These are phyloP conservation scores for Coniochaeta ligniaria DNA, from an alignment of 2,329 filamentous ascomycete species.

Conservation along the genomic window DNA sequence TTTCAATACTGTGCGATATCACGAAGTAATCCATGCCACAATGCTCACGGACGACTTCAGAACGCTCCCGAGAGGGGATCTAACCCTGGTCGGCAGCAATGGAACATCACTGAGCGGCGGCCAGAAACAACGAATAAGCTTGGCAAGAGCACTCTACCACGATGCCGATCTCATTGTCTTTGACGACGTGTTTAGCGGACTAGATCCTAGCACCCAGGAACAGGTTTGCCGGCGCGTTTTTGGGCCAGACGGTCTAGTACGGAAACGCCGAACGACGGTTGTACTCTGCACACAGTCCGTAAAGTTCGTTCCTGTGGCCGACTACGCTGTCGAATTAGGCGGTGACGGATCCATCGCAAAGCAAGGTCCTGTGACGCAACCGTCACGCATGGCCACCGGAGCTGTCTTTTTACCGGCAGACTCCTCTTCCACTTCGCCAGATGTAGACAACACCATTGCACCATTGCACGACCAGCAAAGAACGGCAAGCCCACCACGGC, in stretches of 20 bases:
- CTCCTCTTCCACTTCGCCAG: background rate
- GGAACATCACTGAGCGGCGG: slow-evolving; percentile 35
- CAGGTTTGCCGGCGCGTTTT: slow-evolving; percentile 23
- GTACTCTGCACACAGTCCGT: slow-evolving; percentile 28
- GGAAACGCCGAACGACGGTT: slow-evolving; percentile 22
- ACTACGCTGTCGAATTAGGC: background rate
- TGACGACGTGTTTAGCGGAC: slow-evolving; percentile 6
- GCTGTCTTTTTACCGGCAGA: background rate
- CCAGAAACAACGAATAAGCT: slow-evolving; percentile 24
- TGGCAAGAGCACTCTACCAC: slow-evolving; percentile 8
- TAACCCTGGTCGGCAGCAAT: slow-evolving; percentile 30
- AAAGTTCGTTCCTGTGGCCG: slow-evolving; percentile 4
- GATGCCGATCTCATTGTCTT: slow-evolving; percentile 1
- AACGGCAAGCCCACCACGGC: background rate
- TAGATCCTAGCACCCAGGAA: slow-evolving; percentile 17
- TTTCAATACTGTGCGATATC: slow-evolving; percentile 24
- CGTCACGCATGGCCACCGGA: background rate
- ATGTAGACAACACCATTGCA: background rate
- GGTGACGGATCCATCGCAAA: background rate
- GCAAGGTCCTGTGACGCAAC: background rate
- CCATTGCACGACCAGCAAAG: background rate
- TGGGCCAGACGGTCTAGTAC: slow-evolving; percentile 17
- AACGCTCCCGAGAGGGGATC: slow-evolving; percentile 24
- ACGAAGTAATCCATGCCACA: slow-evolving; percentile 25
- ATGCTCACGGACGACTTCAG: slow-evolving; percentile 23